Evolutionary conservation across 2,329 filamentous ascomycete species (phyloP), one percentile per base, ranked within the genome.

Genomic region (Akanthomyces dipterigenus): DNA sequence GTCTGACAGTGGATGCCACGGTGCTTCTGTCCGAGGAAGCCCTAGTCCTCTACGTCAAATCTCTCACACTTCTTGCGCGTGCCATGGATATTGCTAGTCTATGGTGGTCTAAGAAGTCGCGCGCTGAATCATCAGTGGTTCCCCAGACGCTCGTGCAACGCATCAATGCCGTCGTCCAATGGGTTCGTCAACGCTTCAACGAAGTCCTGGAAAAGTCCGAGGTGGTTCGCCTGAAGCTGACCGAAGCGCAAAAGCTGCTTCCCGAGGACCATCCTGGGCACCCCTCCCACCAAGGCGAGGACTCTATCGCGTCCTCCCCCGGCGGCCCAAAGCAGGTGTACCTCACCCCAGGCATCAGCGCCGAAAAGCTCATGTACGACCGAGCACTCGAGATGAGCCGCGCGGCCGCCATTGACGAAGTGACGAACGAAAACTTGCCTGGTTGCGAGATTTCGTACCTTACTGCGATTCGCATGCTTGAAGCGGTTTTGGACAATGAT

Each of bases 301-400:
- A 84, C 22, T 83, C 82, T 2, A 78, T 80, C 38, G 78, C 83
- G 3, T 81, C 80, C 1, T 81, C 80, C 1, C 80, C 82, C 16
- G 83, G 82, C 3, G 87, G 88, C 18, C 82, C 85, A 2, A 91
- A 95, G 63, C 88, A 90, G 57, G 91, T 97, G 28, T 84, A 89
- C 53, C 82, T 99, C 28, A 96, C 90, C 16, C 86, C 90, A 2
- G 95, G 93, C 1, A 87, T 97, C 61, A 97, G 92, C 24, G 95
- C 95, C 0, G 95, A 98, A 77, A 96, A 93, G 75, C 80, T 99
- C 50, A 97, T 99, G 92, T 99, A 97, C 71, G 95, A 99, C 68
- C 90, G 95, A 51, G 95, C 95, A 0, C 79, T 98, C 24, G 95
- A 99, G 73, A 98, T 99, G 95, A 97, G 92, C 72, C 87, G 92